Percentiles rank a stretch among this genome's conserved stretches.
Conservation (phyloP, 2,329 filamentous ascomycete genomes). For the Colletotrichum cordylinicola region DNA sequence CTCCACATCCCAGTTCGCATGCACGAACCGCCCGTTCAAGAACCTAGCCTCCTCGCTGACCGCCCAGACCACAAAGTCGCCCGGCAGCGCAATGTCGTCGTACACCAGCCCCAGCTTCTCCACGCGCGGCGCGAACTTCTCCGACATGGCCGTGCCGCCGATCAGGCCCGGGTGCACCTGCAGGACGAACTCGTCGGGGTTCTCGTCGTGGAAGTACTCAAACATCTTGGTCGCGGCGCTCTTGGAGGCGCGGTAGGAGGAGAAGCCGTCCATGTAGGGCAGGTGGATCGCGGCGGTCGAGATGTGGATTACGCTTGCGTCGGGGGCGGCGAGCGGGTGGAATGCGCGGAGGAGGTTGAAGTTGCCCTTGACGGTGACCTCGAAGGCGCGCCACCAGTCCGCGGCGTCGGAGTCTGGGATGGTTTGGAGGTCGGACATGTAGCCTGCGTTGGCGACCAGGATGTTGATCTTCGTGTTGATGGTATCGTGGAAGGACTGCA, state of each 20-base stretch:
- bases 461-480: constrained; percentile 26
- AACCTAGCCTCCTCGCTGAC: constrained; percentile 49
- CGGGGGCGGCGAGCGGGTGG: constrained; percentile 37
- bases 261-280: constrained; percentile 31
- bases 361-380: constrained; percentile 55
- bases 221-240: constrained; percentile 44
- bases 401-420: constrained; percentile 21
- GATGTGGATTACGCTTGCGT: constrained; percentile 28
- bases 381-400: constrained; percentile 34
- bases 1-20: constrained; percentile 57
- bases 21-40: constrained; percentile 49
- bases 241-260: constrained; percentile 48
- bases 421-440: constrained; percentile 21
- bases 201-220: constrained; percentile 45
- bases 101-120: not conserved
- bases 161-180: constrained; percentile 43
- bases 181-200: constrained; percentile 41
- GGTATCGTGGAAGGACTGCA: not conserved
- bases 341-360: constrained; percentile 53
- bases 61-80: constrained; percentile 48
- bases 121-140: constrained; percentile 1
- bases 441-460: constrained; percentile 32
- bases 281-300: constrained; percentile 27
- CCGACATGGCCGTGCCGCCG: constrained; percentile 5
- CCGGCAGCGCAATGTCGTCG: constrained; percentile 30